Conservation (phyloP, 148 eudicot genomes). For the Rhododendron williamsianum region DNA sequence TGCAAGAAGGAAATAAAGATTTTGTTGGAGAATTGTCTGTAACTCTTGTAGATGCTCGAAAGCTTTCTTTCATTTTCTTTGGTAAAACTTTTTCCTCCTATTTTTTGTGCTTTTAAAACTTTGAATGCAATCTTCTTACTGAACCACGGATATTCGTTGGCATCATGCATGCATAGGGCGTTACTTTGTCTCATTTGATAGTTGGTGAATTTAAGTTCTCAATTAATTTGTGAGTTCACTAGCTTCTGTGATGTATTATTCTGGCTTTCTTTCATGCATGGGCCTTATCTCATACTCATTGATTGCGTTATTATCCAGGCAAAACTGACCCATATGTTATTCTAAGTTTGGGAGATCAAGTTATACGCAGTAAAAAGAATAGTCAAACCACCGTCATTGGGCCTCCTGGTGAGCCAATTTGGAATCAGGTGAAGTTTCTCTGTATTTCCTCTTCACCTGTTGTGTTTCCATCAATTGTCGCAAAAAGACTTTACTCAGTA, state of each 20-base stretch:
- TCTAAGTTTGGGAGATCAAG: conserved; percentile 83
- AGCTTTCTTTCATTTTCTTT: conserved; percentile 61
- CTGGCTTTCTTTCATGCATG: background rate
- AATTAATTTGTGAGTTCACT: background rate
- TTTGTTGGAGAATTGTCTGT: conserved; percentile 93
- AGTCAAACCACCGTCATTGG: conserved; percentile 98
- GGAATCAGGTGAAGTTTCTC: conserved; percentile 79
- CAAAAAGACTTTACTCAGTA: background rate
- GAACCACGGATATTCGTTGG: background rate
- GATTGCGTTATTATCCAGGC: conserved; percentile 40
- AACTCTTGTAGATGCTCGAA: conserved; percentile 93
- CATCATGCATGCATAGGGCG: background rate
- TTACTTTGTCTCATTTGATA: conserved; percentile 2
- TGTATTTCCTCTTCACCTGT: background rate
- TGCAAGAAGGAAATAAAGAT: conserved; percentile 77
- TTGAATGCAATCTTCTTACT: background rate
- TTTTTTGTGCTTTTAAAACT: background rate
- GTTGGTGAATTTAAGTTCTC: background rate
- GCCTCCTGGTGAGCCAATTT: conserved; percentile 94
- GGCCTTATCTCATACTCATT: background rate
- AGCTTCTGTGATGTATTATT: background rate
- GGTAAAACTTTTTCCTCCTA: conserved; percentile 33
- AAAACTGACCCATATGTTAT: conserved; percentile 93
- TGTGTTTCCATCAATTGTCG: background rate
- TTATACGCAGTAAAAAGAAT: conserved; percentile 81